Base-by-base conservation (phyloP, 495 filamentous ascomycete species). In the Apodospora peruviana region DNA sequence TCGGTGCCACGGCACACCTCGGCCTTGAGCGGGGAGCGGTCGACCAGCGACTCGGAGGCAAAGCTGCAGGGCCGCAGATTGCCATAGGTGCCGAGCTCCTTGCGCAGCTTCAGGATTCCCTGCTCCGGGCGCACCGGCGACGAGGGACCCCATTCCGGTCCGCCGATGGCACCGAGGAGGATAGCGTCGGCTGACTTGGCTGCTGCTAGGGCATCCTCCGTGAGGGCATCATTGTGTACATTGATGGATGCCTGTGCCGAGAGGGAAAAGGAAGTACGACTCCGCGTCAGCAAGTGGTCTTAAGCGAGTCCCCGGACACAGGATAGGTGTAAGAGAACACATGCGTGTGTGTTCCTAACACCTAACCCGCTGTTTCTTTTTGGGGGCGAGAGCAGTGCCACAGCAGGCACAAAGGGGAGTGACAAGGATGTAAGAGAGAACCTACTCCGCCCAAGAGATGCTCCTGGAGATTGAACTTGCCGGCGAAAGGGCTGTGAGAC, bases 51-150 rank as follows among this genome's bases (percentile, higher is more conserved):
- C 46, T 91, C 87, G 21, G 91, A 88, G 34, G 91, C 88, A 76
- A 98, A 98, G 79, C 84, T 91, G 82, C 93, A 98, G 4, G 93
- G 93, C 3, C 93, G 90, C 40, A 98, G 86, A 80, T 98, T 98
- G 56, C 91, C 93, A 73, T 93, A 98, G 56, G 93, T 88, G 62
- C 78, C 75, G 77, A 98, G 86, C 67, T 95, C 86, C 68, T 95
- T 96, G 75, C 93, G 90, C 39, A 98, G 87, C 55, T 77, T 80
- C 45, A 98, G 86, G 64, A 98, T 80, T 49, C 93, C 93, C 71
- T 97, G 91, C 63, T 98, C 93, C 4, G 93, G 93, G 41, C 93
- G 87, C 50, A 97, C 86, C 44, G 79, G 64, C 53, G 89, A 88
- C 3, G 87, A 90, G 21, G 64, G 58, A 47, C 93, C 93, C 89